Base-by-base conservation (phyloP, 202 grass and related monocot species). In the Carex arenaria region DNA sequence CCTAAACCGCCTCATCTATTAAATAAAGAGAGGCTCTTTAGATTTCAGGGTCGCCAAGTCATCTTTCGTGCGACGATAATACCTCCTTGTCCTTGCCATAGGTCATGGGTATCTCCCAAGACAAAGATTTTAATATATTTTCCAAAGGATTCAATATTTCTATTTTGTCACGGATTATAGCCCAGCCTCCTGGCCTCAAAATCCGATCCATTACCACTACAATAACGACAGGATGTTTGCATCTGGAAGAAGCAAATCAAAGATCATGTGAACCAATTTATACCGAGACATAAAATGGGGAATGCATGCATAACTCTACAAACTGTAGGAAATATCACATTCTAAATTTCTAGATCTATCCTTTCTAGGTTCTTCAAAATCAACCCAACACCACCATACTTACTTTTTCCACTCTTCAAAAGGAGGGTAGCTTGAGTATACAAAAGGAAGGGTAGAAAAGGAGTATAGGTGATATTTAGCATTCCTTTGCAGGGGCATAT, bases 121-220 rank as follows among this genome's bases (percentile, higher is more conserved):
- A 87, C 22, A 95, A 53, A n/a, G 96, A 98, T 83, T 82, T 98
- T 86, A 98, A 67, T 68, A 95, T 98, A 18, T 53, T 54, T 83
- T 95, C 96, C 49, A 98, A 74, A 6, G 93, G 85, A 82, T 93
- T 89, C 78, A 98, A 82, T 53, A 98, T 92, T 30, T 89, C 91
- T 45, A 92, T 79, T 38, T 92, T 95, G 73, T 98, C 93, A 32
- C 93, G 83, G 77, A 98, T 95, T 81, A 98, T 93, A 82, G 85
- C 91, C 93, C 93, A 98, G 64, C 93, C 93, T 32, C 89, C 93
- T 51, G 93, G 93, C 75, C 91, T 98, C 72, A 98, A 84, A 82
- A 98, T 90, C 20, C 91, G 86, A 40, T 98, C 96, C 93, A 98
- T 95, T 86, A 95, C 96, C 63, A 92, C 93, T 74, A 98, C 85